Conservation (phyloP, 2,329 filamentous ascomycete genomes). For the Cordyceps farinosa region DNA sequence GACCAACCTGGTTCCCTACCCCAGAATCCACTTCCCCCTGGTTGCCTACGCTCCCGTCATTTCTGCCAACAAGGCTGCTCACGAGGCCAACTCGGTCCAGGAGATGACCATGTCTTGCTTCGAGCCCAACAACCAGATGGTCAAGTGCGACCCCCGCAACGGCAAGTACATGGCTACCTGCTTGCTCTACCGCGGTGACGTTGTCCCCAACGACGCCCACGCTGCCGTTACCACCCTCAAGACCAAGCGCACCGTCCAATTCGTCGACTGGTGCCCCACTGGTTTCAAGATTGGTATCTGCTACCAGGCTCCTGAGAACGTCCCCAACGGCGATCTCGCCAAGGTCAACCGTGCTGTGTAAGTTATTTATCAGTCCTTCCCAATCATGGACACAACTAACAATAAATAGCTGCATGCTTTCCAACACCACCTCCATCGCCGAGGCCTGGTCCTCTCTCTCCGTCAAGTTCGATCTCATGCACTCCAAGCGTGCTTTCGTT, state of each 20-base stretch:
- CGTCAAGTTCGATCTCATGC: conserved; percentile 99
- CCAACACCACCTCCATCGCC: conserved; percentile 97
- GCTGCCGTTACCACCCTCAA: conserved; percentile 91
- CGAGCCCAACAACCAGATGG: conserved; percentile 99
- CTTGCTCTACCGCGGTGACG: conserved; percentile 95
- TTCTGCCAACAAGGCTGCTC: conserved; percentile 89
- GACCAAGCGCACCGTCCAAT: conserved; percentile 99
- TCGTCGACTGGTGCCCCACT: conserved; percentile 99
- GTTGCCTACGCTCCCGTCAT: conserved; percentile 94
- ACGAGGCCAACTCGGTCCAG: conserved; percentile 96
- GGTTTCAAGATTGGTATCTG: conserved; percentile 99
- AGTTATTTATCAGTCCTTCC: conserved; percentile 38
- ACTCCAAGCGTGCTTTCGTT: conserved; percentile 99
- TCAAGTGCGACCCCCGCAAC: conserved; percentile 97
- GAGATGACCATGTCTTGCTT: conserved; percentile 99
- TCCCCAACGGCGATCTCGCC: conserved; percentile 94
- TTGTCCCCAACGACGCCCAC: conserved; percentile 95
- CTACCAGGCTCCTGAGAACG: conserved; percentile 95
- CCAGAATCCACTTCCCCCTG: conserved; percentile 98
- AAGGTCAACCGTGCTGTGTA: conserved; percentile 98
- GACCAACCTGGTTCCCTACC: conserved; percentile 98
- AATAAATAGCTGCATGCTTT: conserved; percentile 79
- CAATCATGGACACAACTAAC: conserved; percentile 25
- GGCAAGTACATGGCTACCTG: conserved; percentile 99
- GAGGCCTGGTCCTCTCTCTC: conserved; percentile 97